Evolutionary conservation across 495 filamentous ascomycete genomes (phyloP), one percentile per base, ranked within the genome.

Genomic region (Penicillium fimorum): DNA sequence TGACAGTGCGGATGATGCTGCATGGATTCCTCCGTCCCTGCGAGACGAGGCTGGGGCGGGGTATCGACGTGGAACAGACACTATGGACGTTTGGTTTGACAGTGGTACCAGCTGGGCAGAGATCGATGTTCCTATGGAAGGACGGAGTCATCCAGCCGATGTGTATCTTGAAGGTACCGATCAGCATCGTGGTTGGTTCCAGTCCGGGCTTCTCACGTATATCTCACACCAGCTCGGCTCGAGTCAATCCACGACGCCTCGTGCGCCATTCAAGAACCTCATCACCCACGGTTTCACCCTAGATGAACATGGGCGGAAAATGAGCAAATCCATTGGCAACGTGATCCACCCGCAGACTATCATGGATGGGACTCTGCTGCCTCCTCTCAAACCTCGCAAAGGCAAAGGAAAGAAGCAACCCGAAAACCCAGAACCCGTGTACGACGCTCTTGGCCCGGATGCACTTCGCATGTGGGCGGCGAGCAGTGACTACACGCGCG

Each of bases 21-120:
- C 80, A 15, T 97, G 92, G 92, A 76, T 91, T 50, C 85, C 84
- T 13, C 71, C 79, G 27, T 74, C 76, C 12, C 71, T 94, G 0
- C 65, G 72, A 45, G 64, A 76, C 50, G 50, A 73, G 10, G 55
- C 67, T 2, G 55, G 56, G 4, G 33, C 61, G 15, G 68, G 69
- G 12, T 94, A 85, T 59, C 73, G 80, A 57, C 86, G 94, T 53
- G 93, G 94, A 18, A 87, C 76, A n/a, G 95, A 99, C 61, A 99
- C 94, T 0, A 97, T 99, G 94, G 94, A 99, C 72, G 94, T 99
- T 22, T 99, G 94, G 94, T 97, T 97, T 64, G 94, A 99, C 70
- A 97, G 93, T 60, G 94, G 94, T 6, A 96, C 90, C 48, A 96
- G 89, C 66, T 99, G 94, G 94, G 86, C 91, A 0, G 75, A 79